Evolutionary conservation across 495 filamentous ascomycete species (phyloP), one percentile per base, ranked within the genome.

Genomic region (Xylaria curta): DNA sequence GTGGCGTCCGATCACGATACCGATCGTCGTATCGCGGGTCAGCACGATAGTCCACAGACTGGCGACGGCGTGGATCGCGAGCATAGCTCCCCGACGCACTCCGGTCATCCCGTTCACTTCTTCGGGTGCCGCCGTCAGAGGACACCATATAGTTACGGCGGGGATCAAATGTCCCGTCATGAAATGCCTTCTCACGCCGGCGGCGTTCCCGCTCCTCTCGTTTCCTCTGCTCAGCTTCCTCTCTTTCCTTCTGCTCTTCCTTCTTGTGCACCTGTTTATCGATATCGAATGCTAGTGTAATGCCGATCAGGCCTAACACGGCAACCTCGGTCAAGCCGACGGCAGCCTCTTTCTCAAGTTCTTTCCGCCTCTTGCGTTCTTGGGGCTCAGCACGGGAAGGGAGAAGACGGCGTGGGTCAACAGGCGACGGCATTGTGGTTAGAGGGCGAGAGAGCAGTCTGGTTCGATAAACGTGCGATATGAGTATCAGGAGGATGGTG

Each of bases 381-480:
- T 80, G 73, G 0, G 78, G 78, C 61, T 82, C 74, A 1, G 80
- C 80, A 28, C 72, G 76, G 13, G 79, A 81, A 3, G 79, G 78
- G 3, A 77, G 15, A 4, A 63, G 21, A 40, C 49, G 38, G 17
- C 76, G 72, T 6, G 74, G 76, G 58, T 78, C 72, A 36, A 28
- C 0, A 4, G 58, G 69, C 17, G 69, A 63, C 44, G 58, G 24
- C 68, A 70, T 70, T 40, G 59, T 56, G 33, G 13, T 1, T 67
- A 26, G 15, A 21, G 8, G 12, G 40, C 1, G 26, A 2, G 44
- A 51, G 46, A 49, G n/a, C 0, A 40, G 31, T 31, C 26, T 44
- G 38, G 28, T 51, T 44, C 1, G 40, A 17, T 2, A 13, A n/a
- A 13, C 26, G n/a, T 36, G 40, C 17, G 7, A 40, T 47, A 65